Conservation (phyloP, 2,329 filamentous ascomycete genomes). For the Aspergillus neoniger region DNA sequence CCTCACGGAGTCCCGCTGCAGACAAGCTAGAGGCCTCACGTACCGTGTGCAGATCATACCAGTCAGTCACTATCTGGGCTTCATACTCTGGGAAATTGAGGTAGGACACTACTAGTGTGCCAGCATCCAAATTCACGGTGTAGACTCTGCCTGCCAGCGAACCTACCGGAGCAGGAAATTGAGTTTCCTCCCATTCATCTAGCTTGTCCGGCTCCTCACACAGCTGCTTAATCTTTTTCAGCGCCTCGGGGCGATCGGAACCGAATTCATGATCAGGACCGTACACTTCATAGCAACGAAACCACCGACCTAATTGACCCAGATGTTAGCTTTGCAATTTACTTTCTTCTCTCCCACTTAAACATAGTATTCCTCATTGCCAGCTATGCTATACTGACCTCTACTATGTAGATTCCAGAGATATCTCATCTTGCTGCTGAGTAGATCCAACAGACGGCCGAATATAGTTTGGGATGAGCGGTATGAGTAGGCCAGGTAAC, state of each 20-base stretch:
- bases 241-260: not conserved
- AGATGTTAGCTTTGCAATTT: not conserved
- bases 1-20: not conserved
- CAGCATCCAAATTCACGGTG: conserved; percentile 27
- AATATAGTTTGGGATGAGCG: no score
- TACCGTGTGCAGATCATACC: conserved; percentile 7
- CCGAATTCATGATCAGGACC: no score
- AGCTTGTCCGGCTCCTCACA: conserved; percentile 12
- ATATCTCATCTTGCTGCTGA: not conserved
- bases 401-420: not conserved
- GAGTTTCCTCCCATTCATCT: conserved; percentile 23
- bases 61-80: conserved; percentile 1
- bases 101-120: conserved; percentile 18
- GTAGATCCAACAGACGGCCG: no score
- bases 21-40: not conserved
- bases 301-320: conserved; percentile 18
- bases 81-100: conserved; percentile 5
- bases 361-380: no score
- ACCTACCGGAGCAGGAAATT: conserved; percentile 21
- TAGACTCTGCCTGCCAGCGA: conserved; percentile 5
- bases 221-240: conserved; percentile 3
- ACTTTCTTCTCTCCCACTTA: no score
- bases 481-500: no score
- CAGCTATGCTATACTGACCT: not conserved
- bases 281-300: conserved; percentile 11